Base-by-base conservation (phyloP, 768 basidiomycete species). In the Termitomyces titanicus region DNA sequence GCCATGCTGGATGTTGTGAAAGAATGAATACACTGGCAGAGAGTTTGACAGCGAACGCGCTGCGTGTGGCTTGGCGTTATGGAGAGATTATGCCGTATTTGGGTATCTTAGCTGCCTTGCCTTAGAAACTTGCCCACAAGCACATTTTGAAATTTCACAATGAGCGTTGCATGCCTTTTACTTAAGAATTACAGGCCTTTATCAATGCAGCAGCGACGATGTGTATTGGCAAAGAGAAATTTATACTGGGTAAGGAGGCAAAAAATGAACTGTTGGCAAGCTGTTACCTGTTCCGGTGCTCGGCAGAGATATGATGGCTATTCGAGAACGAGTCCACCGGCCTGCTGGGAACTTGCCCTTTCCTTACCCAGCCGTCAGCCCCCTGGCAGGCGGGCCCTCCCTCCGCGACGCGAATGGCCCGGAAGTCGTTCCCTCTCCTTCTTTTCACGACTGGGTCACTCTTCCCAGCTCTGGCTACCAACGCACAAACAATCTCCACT, bases 401-500 rank as follows among this genome's bases (percentile, higher is more conserved):
- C 51, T 44, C 54, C 22, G 42, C 42, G 39, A 47, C 55, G 27
- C 64, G 68, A 66, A 75, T 72, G 73, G 70, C 72, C 61, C 54
- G 62, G 56, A 54, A 54, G 62, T 55, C 47, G 45, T 61, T 61
- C 57, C 48, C 54, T 47, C 45, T 63, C 63, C 58, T 66, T 56
- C 57, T 64, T 51, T 60, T 66, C 59, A 59, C 65, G 57, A 53
- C 70, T 56, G 57, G 61, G 49, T 54, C 37, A 29, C 59, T 63
- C 61, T 58, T 66, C 25, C 25, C 35, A 15, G 37, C 58, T 63
- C 59, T 53, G 51, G 29, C 63, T 50, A 62, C 64, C 62, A 54
- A 60, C 54, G 74, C 80, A 49, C 81, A 82, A 63, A 68, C 74
- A 50, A 78, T 83, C 51, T 79, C 84, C 15, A 82, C 80, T 1